Base-by-base conservation (phyloP, 1,139 yeast species). In the Lodderomyces margitis region DNA sequence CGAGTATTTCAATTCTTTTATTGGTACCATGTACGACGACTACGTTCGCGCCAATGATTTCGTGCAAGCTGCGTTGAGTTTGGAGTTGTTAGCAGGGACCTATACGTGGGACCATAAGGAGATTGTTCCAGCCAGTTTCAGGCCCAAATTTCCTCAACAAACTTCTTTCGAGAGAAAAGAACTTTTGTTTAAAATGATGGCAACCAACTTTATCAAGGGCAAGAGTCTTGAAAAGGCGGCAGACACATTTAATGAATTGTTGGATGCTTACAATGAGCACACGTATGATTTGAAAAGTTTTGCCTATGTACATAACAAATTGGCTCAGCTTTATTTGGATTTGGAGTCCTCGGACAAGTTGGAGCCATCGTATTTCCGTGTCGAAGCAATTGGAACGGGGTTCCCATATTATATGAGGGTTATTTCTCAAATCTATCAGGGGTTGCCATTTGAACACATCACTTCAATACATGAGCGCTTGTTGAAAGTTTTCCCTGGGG, bases 401-500 rank as follows among this genome's bases (percentile, higher is more conserved):
- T 88, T 88, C 73, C 96, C 96, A 10, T 70, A 70, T 30, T 78
- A 89, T 37, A 74, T 86, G 42, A 72, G 95, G 56, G 86, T 87
- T 39, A 80, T 84, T 55, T 81, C 80, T 47, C 89, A 83, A 58
- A 83, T 88, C 43, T 87, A 83, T 58, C 95, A 88, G 64, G 96
- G 96, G 11, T 70, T 81, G 41, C 91, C 95, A 21, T 88, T 87
- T 64, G 96, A 88, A 58, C 94, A 87, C 59, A 82, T 88, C 43
- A 83, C 89, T 5, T 82, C 94, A 2, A 84, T 88, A 58, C 91
- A 86, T 53, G 88, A 83, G 54, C 73, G 95, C 52, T 67, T 88
- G 49, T 74, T 83, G 54, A 78, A 81, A 56, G 65, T 86, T 37
- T 87, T 87, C 59, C 95, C 94, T 20, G 96, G 96, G 40, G 88